Conservation (phyloP, 371 early-diverging fungal genomes). For the Syncephalis fuscata region DNA sequence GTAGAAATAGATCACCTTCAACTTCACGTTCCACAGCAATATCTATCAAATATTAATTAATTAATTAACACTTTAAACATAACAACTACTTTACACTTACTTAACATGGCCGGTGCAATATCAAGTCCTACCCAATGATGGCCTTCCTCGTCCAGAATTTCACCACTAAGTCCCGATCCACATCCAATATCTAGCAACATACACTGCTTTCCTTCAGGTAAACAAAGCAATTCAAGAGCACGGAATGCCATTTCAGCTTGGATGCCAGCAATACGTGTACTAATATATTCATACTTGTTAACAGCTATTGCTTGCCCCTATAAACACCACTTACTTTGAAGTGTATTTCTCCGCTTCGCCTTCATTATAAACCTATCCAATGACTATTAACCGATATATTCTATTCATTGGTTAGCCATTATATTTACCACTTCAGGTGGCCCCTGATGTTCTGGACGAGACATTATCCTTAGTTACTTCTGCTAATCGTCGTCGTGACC, state of each 20-base stretch:
- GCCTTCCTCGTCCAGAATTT: conserved; percentile 85
- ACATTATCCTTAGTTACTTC: conserved; percentile 27
- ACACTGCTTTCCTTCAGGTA: conserved; percentile 55
- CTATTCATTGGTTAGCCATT: background rate
- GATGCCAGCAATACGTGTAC: conserved; percentile 79
- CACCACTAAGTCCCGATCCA: conserved; percentile 91
- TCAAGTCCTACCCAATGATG: conserved; percentile 96
- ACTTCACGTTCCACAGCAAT: conserved; percentile 68
- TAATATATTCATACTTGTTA: conserved; percentile 11
- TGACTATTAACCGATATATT: background rate
- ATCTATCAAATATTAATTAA: conserved; percentile 13
- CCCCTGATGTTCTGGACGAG: conserved; percentile 88
- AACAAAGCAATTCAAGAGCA: conserved; percentile 76
- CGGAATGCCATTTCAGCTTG: conserved; percentile 89
- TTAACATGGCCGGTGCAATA: conserved; percentile 87
- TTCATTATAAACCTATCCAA: conserved; percentile 59
- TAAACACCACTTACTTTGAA: conserved; percentile 61
- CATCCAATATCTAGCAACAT: conserved; percentile 95
- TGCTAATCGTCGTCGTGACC: too few species aligned
- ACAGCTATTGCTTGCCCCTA: too few species aligned
- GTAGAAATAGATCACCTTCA: conserved; percentile 82
- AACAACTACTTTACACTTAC: conserved; percentile 12
- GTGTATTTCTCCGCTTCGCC: conserved; percentile 90
- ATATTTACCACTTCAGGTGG: conserved; percentile 84
- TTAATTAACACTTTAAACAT: background rate